These are phyloP conservation scores for Rhododendron kiyosumense DNA, from an alignment of 148 eudicot species.

Conservation along the genomic window DNA sequence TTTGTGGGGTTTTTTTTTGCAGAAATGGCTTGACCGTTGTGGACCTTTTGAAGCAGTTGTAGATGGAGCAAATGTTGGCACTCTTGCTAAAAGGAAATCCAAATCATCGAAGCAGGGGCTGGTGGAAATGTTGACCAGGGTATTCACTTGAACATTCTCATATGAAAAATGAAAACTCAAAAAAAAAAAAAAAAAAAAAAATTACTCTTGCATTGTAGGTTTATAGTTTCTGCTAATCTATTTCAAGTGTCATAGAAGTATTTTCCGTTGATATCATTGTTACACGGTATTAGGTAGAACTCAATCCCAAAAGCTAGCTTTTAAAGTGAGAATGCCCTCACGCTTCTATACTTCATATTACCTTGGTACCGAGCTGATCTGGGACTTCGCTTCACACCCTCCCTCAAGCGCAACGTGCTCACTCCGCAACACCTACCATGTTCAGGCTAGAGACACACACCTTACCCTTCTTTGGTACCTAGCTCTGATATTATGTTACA, in stretches of 20 bases:
- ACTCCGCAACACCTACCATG: too few relatives aligned
- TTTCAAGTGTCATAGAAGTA: background rate
- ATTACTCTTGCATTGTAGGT: background rate
- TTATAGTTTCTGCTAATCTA: background rate
- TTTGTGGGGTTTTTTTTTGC: constrained; percentile 16
- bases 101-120: constrained; percentile 27
- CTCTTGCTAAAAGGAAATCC: constrained; percentile 56
- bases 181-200: background rate
- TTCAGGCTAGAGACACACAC: too few relatives aligned
- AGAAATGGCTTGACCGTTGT: constrained; percentile 83
- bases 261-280: background rate
- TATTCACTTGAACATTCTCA: background rate
- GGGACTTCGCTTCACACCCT: too few relatives aligned
- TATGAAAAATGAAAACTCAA: background rate
- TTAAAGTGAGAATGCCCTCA: too few relatives aligned
- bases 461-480: too few relatives aligned
- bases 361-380: too few relatives aligned
- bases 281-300: too few relatives aligned
- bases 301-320: too few relatives aligned
- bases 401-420: too few relatives aligned
- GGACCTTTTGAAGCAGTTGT: constrained; percentile 96
- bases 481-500: too few relatives aligned
- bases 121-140: background rate
- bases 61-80: constrained; percentile 92
- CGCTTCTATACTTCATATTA: too few relatives aligned